Evolutionary conservation across 139 green algal genomes (phyloP).

Genomic region (Yamagishiella unicocca): DNA sequence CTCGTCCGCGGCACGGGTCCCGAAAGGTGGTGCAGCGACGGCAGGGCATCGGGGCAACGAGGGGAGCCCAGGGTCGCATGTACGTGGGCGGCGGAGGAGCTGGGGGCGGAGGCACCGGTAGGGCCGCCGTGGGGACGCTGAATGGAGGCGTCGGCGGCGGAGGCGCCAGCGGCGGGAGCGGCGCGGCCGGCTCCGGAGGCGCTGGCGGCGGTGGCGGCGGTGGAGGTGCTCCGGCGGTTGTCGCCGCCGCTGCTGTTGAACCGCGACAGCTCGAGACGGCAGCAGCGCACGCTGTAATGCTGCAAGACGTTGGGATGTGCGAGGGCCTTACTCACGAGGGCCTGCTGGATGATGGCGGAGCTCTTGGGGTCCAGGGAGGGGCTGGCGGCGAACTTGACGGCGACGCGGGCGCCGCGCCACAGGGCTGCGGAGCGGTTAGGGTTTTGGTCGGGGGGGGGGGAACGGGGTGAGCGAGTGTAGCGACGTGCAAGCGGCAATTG

Average conservation of each 20-base stretch:
- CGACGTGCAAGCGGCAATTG: too few relatives aligned
- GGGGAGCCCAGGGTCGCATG: too few relatives aligned
- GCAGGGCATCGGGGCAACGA: too few relatives aligned
- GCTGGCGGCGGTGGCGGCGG: neutral
- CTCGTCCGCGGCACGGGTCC: too few relatives aligned
- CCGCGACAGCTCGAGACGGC: neutral
- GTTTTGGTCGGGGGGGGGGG: too few relatives aligned
- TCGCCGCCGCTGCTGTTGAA: neutral
- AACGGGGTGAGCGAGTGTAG: too few relatives aligned
- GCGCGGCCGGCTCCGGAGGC: neutral
- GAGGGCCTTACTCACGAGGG: conserved; percentile 22
- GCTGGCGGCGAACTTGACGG: conserved; percentile 5
- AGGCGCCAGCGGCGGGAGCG: neutral
- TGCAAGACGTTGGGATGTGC: conserved; percentile 28
- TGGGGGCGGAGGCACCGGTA: neutral
- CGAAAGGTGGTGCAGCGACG: too few relatives aligned
- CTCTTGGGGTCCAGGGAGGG: neutral
- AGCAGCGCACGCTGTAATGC: conserved; percentile 31
- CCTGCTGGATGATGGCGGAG: conserved; percentile 18
- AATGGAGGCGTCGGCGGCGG: neutral
- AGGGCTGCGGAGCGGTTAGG: conserved; percentile 13
- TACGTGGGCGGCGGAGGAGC: too few relatives aligned
- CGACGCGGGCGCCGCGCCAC: conserved; percentile 20
- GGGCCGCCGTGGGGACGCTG: too few relatives aligned
- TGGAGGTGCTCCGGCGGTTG: neutral